Evolutionary conservation across 805 yeast species (phyloP), one percentile per base, ranked within the genome.

Genomic region (Brettanomyces naardenensis): DNA sequence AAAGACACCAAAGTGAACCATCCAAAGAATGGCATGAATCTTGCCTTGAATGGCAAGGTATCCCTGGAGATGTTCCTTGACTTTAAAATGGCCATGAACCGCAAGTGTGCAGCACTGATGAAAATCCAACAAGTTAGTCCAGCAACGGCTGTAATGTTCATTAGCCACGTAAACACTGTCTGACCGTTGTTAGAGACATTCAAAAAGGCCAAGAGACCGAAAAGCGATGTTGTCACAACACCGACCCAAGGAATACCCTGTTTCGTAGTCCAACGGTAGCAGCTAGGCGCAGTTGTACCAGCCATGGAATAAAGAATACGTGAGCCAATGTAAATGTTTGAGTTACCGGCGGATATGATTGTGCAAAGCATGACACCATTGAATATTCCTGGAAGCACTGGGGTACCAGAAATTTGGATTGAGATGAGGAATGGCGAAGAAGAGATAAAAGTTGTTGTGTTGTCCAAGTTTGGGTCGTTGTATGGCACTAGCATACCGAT

Each of bases 311-410:
- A 80, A 36, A 82, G 55, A 31, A 78, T 66, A 61, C 92, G 66
- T 3, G 88, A 80, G 30, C 86, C 80, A 46, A 78, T 75, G 59
- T 81, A 80, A 22, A 81, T 68, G 53, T 80, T 78, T 11, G 88
- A 80, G 62, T 82, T 82, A 54, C 80, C 90, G 20, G 90, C 88
- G n/a, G 89, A 80, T 35, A 80, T 68, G 40, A 81, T 73, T 14
- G 89, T 78, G 18, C 70, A 47, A 33, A 82, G 54, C 43, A 82
- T 75, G 37, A 81, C 80, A 14, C 81, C 89, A 54, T 82, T 82
- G 59, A 82, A 78, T 38, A 82, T 77, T 52, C 74, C 69, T 33
- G 88, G 85, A 42, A 82, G 61, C 3, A 78, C 69, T 42, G 64
- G 64, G 17, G 88, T 80, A 23, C 86, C 87, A 4, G 79, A 70